Percentiles rank a stretch among this genome's conserved stretches.
Evolutionary conservation across 1,139 yeast species (phyloP).

Genomic region (Debaryomyces nepalensis): DNA sequence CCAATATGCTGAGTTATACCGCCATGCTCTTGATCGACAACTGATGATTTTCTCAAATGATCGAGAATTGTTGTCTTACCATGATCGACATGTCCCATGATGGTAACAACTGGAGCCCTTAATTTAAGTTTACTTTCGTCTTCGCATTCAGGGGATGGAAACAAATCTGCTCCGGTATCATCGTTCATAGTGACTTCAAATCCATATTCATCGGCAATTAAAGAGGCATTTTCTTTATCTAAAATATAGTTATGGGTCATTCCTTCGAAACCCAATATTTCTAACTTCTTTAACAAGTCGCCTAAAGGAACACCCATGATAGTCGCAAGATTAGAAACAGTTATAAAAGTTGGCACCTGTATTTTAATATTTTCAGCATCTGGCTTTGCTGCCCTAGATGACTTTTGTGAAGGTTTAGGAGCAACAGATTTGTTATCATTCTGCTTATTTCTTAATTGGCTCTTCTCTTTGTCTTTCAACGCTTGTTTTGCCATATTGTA

Average conservation of each 20-base stretch:
- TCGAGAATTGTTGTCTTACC: slow-evolving; percentile 96
- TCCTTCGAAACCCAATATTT: slow-evolving; percentile 75
- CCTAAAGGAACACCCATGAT: slow-evolving; percentile 68
- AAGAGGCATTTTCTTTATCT: slow-evolving; percentile 81
- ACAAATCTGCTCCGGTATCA: slow-evolving; percentile 65
- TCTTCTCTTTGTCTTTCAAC: slow-evolving; percentile 19
- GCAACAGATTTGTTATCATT: background rate
- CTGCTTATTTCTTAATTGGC: slow-evolving; percentile 8
- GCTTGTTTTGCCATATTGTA: slow-evolving; percentile 23
- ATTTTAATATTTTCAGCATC: slow-evolving; percentile 39
- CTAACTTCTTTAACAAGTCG: slow-evolving; percentile 60
- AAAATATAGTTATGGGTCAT: slow-evolving; percentile 77
- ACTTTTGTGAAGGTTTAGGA: slow-evolving; percentile 16
- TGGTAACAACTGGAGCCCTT: slow-evolving; percentile 93
- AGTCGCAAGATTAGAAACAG: slow-evolving; percentile 77
- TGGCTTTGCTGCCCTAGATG: slow-evolving; percentile 15
- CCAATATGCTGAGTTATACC: slow-evolving; percentile 99
- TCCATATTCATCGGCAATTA: slow-evolving; percentile 89
- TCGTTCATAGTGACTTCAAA: slow-evolving; percentile 67
- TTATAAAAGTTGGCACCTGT: slow-evolving; percentile 71
- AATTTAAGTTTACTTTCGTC: slow-evolving; percentile 54
- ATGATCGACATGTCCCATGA: slow-evolving; percentile 99
- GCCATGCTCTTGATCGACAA: slow-evolving; percentile 87
- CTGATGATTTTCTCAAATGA: slow-evolving; percentile 77
- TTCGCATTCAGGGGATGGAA: slow-evolving; percentile 44